These are phyloP conservation scores for Sophora flavescens DNA, from an alignment of 306 rosid species.

Conservation along the genomic window DNA sequence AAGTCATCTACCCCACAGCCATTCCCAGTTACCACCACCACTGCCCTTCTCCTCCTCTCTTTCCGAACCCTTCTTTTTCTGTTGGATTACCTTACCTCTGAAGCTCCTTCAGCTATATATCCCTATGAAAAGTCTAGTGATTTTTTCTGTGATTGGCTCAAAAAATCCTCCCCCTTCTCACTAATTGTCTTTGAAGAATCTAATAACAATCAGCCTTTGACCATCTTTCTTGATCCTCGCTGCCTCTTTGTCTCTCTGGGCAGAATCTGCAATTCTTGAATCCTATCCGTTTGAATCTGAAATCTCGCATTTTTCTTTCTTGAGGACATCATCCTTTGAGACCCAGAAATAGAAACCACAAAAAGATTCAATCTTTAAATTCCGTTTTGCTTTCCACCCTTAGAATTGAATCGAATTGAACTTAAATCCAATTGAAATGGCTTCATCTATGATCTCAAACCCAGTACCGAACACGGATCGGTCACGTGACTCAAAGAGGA, in stretches of 20 bases:
- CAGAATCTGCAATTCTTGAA: conserved; percentile 34
- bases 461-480: conserved; percentile 59
- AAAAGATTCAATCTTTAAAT: background rate
- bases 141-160: background rate
- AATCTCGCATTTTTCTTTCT: background rate
- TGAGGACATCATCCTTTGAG: background rate
- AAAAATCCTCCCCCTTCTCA: background rate
- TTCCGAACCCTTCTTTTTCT: background rate
- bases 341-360: conserved; percentile 11
- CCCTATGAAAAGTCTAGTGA: background rate
- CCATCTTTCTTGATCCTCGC: background rate
- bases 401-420: background rate
- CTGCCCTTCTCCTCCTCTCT: conserved; percentile 21
- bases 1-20: background rate
- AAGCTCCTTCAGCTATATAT: conserved; percentile 19
- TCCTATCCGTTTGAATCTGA: too few relatives aligned
- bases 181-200: conserved; percentile 10
- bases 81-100: conserved; percentile 19
- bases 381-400: background rate
- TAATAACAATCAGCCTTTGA: background rate
- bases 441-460: conserved; percentile 65
- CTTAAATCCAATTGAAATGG: conserved; percentile 47
- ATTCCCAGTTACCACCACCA: conserved; percentile 11
- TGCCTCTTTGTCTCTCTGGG: background rate
- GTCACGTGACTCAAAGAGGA: conserved; percentile 62